phyloP scores from a whole-genome alignment of 2,329 filamentous ascomycete species.

The Exophiala bonariae region DNA sequence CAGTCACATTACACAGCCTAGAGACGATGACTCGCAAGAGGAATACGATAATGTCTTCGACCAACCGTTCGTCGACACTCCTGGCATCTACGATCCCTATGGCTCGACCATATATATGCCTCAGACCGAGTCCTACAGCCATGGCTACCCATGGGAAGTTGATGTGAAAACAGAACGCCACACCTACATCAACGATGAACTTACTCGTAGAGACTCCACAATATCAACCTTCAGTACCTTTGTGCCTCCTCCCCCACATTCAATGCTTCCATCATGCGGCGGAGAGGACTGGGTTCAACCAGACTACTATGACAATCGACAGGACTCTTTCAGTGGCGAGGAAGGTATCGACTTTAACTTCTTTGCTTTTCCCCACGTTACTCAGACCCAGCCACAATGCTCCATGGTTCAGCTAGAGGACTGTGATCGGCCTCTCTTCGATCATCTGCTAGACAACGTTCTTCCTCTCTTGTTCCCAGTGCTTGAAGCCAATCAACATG shows the following conservation, averaged over 20 bases:
- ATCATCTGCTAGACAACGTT: conserved; percentile 88
- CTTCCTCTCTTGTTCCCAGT: conserved; percentile 89
- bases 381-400: conserved; percentile 40
- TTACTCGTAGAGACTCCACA: conserved; percentile 79
- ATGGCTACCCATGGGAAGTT: conserved; percentile 75
- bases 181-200: conserved; percentile 89
- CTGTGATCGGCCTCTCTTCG: conserved; percentile 78
- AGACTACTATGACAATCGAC: conserved; percentile 53
- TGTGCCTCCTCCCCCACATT: conserved; percentile 69
- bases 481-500: conserved; percentile 84
- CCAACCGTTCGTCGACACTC: conserved; percentile 57
- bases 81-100: conserved; percentile 41
- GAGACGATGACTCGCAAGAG: conserved; percentile 78
- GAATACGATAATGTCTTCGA: conserved; percentile 67
- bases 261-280: conserved; percentile 62
- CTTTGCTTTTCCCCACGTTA: conserved; percentile 75
- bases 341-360: conserved; percentile 73
- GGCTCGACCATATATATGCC: conserved; percentile 53
- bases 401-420: conserved; percentile 78
- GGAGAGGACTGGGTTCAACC: conserved; percentile 68
- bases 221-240: conserved; percentile 93
- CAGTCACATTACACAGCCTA: conserved; percentile 52
- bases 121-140: conserved; percentile 56
- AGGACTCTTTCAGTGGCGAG: conserved; percentile 64
- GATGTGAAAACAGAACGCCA: conserved; percentile 95